phyloP scores from a whole-genome alignment of 2,329 filamentous ascomycete genomes.

The Aspergillus spinulosporus region DNA sequence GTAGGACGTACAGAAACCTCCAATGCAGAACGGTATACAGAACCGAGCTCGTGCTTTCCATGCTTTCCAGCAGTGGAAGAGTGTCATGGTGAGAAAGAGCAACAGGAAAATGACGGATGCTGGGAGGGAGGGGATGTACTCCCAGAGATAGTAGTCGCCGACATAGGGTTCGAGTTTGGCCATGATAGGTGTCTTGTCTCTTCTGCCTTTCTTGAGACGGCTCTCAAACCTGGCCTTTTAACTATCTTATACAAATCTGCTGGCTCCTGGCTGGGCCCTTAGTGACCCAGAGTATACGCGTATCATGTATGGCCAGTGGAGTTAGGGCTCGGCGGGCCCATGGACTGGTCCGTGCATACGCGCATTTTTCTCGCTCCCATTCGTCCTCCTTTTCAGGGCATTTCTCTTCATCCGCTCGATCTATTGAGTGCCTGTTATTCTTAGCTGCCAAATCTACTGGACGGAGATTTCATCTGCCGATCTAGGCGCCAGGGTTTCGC shows the following conservation, averaged over 20 bases:
- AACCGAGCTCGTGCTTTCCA: slow-evolving; percentile 31
- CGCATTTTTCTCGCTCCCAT: slow-evolving; percentile 6
- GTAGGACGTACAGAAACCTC: slow-evolving; percentile 36
- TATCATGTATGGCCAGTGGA: slow-evolving; percentile 4
- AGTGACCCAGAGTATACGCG: slow-evolving; percentile 9
- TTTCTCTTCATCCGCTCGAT: no score
- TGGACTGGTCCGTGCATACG: slow-evolving; percentile 24
- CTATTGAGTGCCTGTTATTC: neutral
- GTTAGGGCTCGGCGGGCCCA: neutral
- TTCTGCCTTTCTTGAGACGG: neutral
- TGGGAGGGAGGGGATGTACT: slow-evolving; percentile 31
- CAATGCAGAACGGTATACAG: slow-evolving; percentile 36
- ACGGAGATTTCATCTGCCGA: neutral
- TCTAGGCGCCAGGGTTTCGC: neutral
- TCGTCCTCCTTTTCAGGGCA: neutral
- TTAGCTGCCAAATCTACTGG: neutral
- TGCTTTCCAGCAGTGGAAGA: slow-evolving; percentile 32
- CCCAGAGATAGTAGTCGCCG: slow-evolving; percentile 27
- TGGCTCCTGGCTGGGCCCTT: no score
- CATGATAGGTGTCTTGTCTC: slow-evolving; percentile 12
- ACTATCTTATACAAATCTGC: no score
- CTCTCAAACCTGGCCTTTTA: neutral
- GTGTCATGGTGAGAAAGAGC: slow-evolving; percentile 31
- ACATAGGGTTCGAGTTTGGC: slow-evolving; percentile 21
- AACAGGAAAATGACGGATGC: slow-evolving; percentile 27